Conservation (phyloP, 192 early-diverging fungal species). For the Borealophlyctis nickersoniae region DNA sequence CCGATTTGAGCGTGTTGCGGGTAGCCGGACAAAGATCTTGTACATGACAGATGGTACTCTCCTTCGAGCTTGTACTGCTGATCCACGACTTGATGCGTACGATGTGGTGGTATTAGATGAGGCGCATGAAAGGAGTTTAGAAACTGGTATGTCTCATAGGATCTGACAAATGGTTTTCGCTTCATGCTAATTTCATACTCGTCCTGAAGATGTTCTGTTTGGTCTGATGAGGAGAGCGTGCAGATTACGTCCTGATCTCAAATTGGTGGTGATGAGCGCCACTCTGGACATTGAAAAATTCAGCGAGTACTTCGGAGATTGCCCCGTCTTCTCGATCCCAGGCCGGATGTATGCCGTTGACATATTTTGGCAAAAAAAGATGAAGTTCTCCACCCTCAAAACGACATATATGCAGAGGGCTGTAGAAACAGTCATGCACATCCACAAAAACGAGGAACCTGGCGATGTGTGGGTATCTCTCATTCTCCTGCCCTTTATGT, state of each 20-base stretch:
- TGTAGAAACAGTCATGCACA: conserved; percentile 56
- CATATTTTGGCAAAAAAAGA: conserved; percentile 54
- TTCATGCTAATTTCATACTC: conserved; percentile 9
- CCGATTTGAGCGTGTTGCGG: conserved; percentile 45
- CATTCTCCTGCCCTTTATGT: neutral
- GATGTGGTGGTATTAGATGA: conserved; percentile 52
- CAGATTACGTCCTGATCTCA: conserved; percentile 36
- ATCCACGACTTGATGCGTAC: conserved; percentile 32
- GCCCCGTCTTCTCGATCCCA: conserved; percentile 74
- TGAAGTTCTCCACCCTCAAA: conserved; percentile 38
- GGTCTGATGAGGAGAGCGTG: conserved; percentile 43
- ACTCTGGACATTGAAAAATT: conserved; percentile 81
- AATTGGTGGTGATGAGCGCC: conserved; percentile 72
- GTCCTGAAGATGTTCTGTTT: conserved; percentile 42
- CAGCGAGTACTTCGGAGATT: conserved; percentile 73
- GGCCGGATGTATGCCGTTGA: conserved; percentile 56
- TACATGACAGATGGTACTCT: conserved; percentile 61
- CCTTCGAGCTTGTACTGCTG: conserved; percentile 30
- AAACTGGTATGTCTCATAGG: conserved; percentile 43
- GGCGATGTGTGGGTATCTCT: conserved; percentile 33
- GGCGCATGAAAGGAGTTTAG: conserved; percentile 59
- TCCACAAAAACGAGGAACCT: conserved; percentile 49
- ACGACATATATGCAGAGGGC: conserved; percentile 37
- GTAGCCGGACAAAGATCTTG: conserved; percentile 31
- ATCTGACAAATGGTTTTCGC: too few species aligned